Evolutionary conservation across 805 yeast genomes (phyloP).

Genomic region (Pachysolen tannophilus): DNA sequence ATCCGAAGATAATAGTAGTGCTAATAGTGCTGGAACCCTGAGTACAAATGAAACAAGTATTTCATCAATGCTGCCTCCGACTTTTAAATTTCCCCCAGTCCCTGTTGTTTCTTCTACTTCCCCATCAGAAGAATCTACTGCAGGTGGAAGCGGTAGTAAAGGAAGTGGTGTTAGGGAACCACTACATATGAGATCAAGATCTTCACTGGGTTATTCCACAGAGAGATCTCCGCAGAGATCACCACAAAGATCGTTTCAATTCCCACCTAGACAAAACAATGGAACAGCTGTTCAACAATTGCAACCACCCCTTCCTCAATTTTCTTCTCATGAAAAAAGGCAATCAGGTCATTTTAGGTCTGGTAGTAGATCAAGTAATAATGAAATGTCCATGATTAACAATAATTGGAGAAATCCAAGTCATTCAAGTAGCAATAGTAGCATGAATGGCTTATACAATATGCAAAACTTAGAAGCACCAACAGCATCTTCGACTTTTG

Average conservation of each 20-base stretch:
- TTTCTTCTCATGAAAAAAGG: conserved; percentile 34
- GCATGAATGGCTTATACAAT: conserved; percentile 14
- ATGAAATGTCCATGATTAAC: conserved; percentile 33
- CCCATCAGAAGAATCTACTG: conserved; percentile 10
- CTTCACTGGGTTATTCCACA: conserved; percentile 12
- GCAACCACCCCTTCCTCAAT: conserved; percentile 49
- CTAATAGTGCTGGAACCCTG: conserved; percentile 8
- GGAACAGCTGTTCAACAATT: conserved; percentile 16
- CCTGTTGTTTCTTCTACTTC: conserved; percentile 24
- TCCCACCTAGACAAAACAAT: conserved; percentile 42
- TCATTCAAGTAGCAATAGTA: conserved; percentile 19
- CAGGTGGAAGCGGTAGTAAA: conserved; percentile 6
- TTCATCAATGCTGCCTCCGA: conserved; percentile 22
- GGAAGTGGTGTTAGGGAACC: no score
- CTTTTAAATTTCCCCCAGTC: conserved; percentile 51
- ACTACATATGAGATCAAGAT: conserved; percentile 27
- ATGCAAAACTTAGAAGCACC: conserved; percentile 4
- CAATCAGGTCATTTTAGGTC: conserved; percentile 31
- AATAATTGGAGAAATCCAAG: conserved; percentile 63
- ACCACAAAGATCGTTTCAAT: conserved; percentile 49
- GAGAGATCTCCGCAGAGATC: conserved; percentile 21
- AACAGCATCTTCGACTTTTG: conserved; percentile 28
- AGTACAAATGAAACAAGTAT: neutral
- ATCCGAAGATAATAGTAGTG: conserved; percentile 7
- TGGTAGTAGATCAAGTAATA: conserved; percentile 31